Percentiles rank a stretch among this genome's conserved stretches.
Evolutionary conservation across 2,329 filamentous ascomycete species (phyloP).

Genomic region (Hyphodiscus sp.): DNA sequence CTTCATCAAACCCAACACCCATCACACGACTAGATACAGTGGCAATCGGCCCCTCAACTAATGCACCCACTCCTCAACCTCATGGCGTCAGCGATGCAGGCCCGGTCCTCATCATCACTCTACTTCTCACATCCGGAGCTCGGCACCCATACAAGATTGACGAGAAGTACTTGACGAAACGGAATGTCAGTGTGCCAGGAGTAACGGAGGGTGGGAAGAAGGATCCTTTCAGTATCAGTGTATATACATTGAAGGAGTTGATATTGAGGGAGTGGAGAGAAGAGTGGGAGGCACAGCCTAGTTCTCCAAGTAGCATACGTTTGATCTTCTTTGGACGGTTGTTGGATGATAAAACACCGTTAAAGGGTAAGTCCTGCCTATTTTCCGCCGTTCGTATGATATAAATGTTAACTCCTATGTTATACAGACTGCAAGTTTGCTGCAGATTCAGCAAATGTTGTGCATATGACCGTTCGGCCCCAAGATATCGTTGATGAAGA

Average conservation of each 20-base stretch:
- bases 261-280: slow-evolving; percentile 89
- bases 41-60: slow-evolving; percentile 21
- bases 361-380: slow-evolving; percentile 61
- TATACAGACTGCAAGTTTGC: slow-evolving; percentile 70
- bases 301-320: slow-evolving; percentile 81
- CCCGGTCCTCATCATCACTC: slow-evolving; percentile 63
- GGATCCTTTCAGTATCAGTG: slow-evolving; percentile 84
- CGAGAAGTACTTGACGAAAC: slow-evolving; percentile 74
- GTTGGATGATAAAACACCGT: slow-evolving; percentile 76
- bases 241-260: slow-evolving; percentile 90
- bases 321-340: slow-evolving; percentile 89
- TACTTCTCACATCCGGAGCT: slow-evolving; percentile 75
- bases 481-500: slow-evolving; percentile 77
- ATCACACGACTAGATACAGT: slow-evolving; percentile 19
- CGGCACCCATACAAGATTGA: slow-evolving; percentile 88
- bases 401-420: background rate
- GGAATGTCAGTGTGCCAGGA: slow-evolving; percentile 70
- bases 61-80: slow-evolving; percentile 7
- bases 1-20: slow-evolving; percentile 5
- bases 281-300: slow-evolving; percentile 83
- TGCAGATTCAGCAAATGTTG: slow-evolving; percentile 68
- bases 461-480: slow-evolving; percentile 92
- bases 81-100: slow-evolving; percentile 29
- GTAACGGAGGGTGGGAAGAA: slow-evolving; percentile 50
- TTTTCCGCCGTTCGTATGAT: background rate